These are phyloP conservation scores for Penicillium crustosum DNA, from an alignment of 2,329 filamentous ascomycete genomes.

Conservation along the genomic window DNA sequence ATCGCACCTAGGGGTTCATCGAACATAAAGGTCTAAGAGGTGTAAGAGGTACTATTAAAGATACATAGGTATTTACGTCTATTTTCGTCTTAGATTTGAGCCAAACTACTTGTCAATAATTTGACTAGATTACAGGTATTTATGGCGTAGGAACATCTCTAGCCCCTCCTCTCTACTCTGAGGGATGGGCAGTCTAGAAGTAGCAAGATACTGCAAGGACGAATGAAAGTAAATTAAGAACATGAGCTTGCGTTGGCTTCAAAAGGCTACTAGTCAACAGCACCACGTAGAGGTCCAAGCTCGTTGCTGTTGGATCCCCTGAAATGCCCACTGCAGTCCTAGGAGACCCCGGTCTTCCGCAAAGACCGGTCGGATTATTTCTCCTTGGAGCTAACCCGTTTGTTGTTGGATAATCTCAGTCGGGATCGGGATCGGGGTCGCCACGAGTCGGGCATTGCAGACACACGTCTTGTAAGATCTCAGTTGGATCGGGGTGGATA, in stretches of 20 bases:
- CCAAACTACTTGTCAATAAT: not conserved
- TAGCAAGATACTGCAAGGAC: not conserved
- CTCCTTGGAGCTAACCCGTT: too few relatives aligned
- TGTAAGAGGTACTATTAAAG: not conserved
- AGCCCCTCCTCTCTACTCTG: not conserved
- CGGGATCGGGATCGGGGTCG: too few relatives aligned
- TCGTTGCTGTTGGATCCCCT: slow-evolving; percentile 1
- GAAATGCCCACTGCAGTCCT: not conserved
- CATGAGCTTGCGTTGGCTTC: slow-evolving; percentile 6
- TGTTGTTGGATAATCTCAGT: too few relatives aligned
- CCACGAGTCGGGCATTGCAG: too few relatives aligned
- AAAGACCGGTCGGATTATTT: too few relatives aligned
- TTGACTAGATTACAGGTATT: not conserved
- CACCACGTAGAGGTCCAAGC: slow-evolving; percentile 8
- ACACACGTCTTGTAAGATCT: too few relatives aligned
- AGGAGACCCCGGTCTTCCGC: too few relatives aligned
- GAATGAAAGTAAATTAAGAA: not conserved
- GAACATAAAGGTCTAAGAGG: not conserved
- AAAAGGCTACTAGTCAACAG: slow-evolving; percentile 7
- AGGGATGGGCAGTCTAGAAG: not conserved
- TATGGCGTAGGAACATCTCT: accelerated
- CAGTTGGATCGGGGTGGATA: too few relatives aligned
- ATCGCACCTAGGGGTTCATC: not conserved
- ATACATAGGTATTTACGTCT: not conserved
- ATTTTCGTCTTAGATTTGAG: not conserved